A percentile compares a stretch with the other conserved stretches of the same genome.
phyloP scores from a whole-genome alignment of 2,329 filamentous ascomycete species.

The Fusarium paranaense region DNA sequence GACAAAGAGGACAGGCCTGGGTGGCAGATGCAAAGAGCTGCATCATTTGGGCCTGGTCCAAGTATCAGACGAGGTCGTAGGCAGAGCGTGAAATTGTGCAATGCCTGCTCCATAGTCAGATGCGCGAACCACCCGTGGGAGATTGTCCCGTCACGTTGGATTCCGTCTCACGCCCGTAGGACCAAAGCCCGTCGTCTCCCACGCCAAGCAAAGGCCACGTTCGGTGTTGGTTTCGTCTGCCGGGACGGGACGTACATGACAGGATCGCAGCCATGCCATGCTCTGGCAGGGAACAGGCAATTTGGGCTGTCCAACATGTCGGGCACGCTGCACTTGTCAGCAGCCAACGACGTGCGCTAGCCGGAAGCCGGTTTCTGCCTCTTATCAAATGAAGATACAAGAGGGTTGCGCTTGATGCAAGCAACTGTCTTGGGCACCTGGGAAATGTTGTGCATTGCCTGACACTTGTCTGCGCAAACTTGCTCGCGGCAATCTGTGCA shows the following conservation, averaged over 20 bases:
- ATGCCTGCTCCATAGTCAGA: background rate
- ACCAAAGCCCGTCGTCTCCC: background rate
- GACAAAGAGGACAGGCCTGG: background rate
- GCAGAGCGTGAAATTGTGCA: background rate
- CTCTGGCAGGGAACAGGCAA: slow-evolving; percentile 4
- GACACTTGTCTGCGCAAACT: background rate
- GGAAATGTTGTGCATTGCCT: slow-evolving; percentile 10
- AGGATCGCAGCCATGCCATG: slow-evolving; percentile 2
- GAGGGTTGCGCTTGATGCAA: background rate
- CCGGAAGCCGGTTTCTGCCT: background rate
- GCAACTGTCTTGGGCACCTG: slow-evolving; percentile 1
- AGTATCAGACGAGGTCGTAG: background rate
- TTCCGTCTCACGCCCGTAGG: slow-evolving; percentile 7
- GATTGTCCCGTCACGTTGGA: slow-evolving; percentile 3
- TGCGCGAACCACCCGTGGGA: background rate
- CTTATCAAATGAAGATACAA: background rate
- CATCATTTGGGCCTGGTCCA: background rate
- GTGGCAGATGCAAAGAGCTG: background rate
- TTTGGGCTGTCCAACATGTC: background rate
- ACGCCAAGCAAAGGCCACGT: slow-evolving; percentile 8
- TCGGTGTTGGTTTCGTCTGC: slow-evolving; percentile 9
- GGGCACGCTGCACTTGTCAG: background rate
- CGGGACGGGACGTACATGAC: slow-evolving; percentile 12
- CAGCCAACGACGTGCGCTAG: background rate
- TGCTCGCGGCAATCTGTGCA: background rate